A percentile compares a stretch with the other conserved stretches of the same genome.
phyloP scores from a whole-genome alignment of 2,329 filamentous ascomycete genomes.

The Fusarium staphyleae region DNA sequence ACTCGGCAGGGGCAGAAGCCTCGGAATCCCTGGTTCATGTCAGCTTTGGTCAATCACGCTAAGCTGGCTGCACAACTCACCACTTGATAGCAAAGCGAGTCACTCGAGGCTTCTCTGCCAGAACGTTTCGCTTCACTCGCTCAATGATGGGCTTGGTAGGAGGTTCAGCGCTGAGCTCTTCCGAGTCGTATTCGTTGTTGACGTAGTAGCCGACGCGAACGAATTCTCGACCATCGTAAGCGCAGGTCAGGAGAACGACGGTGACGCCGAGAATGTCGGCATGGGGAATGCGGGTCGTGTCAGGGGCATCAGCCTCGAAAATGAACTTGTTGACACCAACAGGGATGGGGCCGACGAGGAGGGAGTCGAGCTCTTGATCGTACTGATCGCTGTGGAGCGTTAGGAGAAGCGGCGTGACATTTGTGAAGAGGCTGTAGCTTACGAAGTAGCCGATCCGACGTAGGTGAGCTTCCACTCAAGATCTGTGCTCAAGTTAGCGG shows the following conservation, averaged over 20 bases:
- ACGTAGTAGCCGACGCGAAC: conserved; percentile 99
- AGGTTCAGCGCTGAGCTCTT: conserved; percentile 87
- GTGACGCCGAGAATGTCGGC: conserved; percentile 97
- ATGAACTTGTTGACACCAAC: conserved; percentile 98
- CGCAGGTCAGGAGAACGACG: conserved; percentile 93
- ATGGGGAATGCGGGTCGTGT: conserved; percentile 88
- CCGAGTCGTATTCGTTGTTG: conserved; percentile 97
- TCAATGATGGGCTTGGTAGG: conserved; percentile 93
- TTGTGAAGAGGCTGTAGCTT: conserved; percentile 51
- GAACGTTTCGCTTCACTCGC: conserved; percentile 87
- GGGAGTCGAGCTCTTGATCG: conserved; percentile 96
- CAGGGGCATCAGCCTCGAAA: conserved; percentile 93
- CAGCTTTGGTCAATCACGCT: background rate
- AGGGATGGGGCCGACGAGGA: conserved; percentile 96
- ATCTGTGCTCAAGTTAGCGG: conserved; percentile 61
- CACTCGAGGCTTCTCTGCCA: conserved; percentile 96
- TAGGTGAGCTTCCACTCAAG: conserved; percentile 99
- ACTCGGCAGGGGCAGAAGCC: conserved; percentile 93
- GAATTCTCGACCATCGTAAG: conserved; percentile 96
- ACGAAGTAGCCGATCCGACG: conserved; percentile 97
- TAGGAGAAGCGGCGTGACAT: conserved; percentile 33
- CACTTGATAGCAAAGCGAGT: conserved; percentile 99
- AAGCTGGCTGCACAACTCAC: conserved; percentile 58
- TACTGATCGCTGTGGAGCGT: conserved; percentile 77
- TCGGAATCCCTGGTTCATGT: conserved; percentile 82